Evolutionary conservation across 768 basidiomycete genomes (phyloP), one percentile per base, ranked within the genome.

Genomic region (Naganishia vishniacii): DNA sequence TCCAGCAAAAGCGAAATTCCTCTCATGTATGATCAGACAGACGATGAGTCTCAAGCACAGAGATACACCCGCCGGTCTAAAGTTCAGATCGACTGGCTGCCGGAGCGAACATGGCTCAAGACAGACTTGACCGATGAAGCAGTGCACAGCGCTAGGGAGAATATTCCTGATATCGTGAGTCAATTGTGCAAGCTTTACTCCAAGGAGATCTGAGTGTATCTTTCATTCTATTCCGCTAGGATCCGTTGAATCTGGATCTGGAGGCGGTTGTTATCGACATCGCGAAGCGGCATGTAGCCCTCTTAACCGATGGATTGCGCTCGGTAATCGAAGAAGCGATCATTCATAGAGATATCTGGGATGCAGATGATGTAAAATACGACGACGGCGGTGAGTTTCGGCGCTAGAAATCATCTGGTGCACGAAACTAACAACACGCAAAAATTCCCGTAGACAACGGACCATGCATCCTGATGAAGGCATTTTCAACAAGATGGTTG

Each of bases 161-260:
- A 40, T 41, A 56, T 56, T 20, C 53, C 37, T 26, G 53, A 56
- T 4, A 40, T 56, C 12, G 53, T 56, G 31, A 56, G 53, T 37
- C 37, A n/a, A 7, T n/a, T 3, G 6, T 31, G 2, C 25, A 31
- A 23, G 53, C 23, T 25, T 25, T 3, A 3, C 18, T 2, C 16
- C 11, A n/a, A 12, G 20, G 8, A 16, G 7, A 15, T 16, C 29
- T 4, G 2, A 20, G 18, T n/a, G 16, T 25, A 20, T 6, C 2
- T 29, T n/a, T 9, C 31, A n/a, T 51, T 1, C 6, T 34, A 12
- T 31, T 12, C 31, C 3, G 6, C 9, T 26, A 56, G 53, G 34
- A 56, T 40, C 53, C 53, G 2, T 40, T 16, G 18, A 23, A 56
- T 40, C 53, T 56, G 0, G 53, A 56, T n/a, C 23, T 56, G 37